These are phyloP conservation scores for Auricularia cornea DNA, from an alignment of 768 basidiomycete genomes.

Conservation along the genomic window DNA sequence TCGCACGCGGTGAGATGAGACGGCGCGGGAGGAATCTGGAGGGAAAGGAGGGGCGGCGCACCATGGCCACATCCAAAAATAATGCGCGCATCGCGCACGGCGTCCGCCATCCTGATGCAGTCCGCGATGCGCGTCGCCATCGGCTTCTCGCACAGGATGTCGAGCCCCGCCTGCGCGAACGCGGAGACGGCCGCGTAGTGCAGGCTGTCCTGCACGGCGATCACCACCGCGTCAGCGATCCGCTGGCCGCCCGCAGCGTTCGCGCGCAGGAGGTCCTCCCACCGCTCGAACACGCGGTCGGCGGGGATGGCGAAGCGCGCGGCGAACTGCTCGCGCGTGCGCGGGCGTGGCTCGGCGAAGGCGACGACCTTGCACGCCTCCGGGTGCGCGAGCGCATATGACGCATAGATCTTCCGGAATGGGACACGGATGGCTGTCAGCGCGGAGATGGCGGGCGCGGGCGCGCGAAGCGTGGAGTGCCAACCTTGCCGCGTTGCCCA, in stretches of 20 bases:
- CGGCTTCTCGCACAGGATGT: slow-evolving; percentile 89
- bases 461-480: slow-evolving; percentile 7
- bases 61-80: slow-evolving; percentile 89
- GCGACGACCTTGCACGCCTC: slow-evolving; percentile 67
- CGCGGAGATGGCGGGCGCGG: not conserved
- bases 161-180: slow-evolving; percentile 75
- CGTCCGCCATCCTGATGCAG: slow-evolving; percentile 66
- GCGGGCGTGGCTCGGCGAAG: slow-evolving; percentile 73
- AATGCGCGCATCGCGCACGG: slow-evolving; percentile 55
- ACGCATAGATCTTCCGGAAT: slow-evolving; percentile 48
- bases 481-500: slow-evolving; percentile 72
- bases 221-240: slow-evolving; percentile 73
- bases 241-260: slow-evolving; percentile 62
- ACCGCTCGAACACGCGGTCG: slow-evolving; percentile 63
- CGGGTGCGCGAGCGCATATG: slow-evolving; percentile 53
- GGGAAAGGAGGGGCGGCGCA: slow-evolving; percentile 22
- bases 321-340: slow-evolving; percentile 53
- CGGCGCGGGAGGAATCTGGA: not conserved
- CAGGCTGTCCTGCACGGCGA: slow-evolving; percentile 75
- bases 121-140: slow-evolving; percentile 73
- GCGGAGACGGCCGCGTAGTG: slow-evolving; percentile 67
- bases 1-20: no score
- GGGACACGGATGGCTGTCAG: no score
- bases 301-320: slow-evolving; percentile 48
- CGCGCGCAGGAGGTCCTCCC: slow-evolving; percentile 60